Evolutionary conservation across 2,329 filamentous ascomycete genomes (phyloP), one percentile per base, ranked within the genome.

Genomic region (Monascus ruber): DNA sequence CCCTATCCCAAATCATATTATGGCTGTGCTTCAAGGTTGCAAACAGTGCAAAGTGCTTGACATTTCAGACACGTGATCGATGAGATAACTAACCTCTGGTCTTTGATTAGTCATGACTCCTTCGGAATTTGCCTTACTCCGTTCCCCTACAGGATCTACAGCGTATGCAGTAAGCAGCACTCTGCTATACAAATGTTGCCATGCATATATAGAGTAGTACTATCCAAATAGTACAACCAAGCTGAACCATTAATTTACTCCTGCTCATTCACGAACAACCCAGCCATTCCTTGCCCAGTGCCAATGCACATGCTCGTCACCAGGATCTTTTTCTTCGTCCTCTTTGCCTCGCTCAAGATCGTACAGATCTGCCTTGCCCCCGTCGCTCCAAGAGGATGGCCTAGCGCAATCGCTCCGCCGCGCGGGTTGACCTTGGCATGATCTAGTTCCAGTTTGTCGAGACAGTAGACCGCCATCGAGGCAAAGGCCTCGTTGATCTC

Each of bases 401-500:
- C 89, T 27, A 95, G 65, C 5, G 89, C 89, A 62, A 95, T 95
- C 2, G 89, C 89, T 28, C 89, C 89, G 39, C 89, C 89, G 43
- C 91, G 84, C 0, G 87, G 87, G 65, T 96, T 96, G n/a, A 96
- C 81, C 65, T 76, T 81, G 11, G 76, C 77, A 38, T 76, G 67
- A 46, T 80, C 74, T 62, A 79, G 39, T 55, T 76, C 54, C 6
- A 71, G 54, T 63, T 89, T 77, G 54, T 86, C 73, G 40, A 83
- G 68, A 67, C 87, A 94, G 75, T 95, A 96, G 26, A 95, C 88
- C 1, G 86, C 88, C 91, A 96, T 96, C 38, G 84, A 91, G 24
- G 88, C 89, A 56, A 98, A 98, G 1, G 91, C 91, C 74, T 98
- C 91, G 70, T 98, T 98, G 58, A 98, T 68, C 74, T 96, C 91